phyloP scores from a whole-genome alignment of 306 rosid species.

The Fragaria iinumae region DNA sequence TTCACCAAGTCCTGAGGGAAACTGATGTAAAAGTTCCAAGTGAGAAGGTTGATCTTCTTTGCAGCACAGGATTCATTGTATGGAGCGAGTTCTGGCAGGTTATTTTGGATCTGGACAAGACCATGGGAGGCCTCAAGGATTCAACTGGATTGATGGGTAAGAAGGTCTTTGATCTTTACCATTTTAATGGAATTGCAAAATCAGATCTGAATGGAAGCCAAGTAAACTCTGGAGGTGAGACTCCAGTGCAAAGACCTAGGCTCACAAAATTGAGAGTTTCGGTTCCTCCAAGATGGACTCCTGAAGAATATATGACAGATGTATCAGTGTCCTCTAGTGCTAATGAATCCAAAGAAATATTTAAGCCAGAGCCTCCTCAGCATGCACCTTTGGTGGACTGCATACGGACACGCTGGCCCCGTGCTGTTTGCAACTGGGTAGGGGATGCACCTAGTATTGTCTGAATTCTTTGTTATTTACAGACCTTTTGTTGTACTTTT shows the following conservation, averaged over 20 bases:
- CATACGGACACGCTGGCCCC: conserved; percentile 90
- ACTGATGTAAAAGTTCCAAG: conserved; percentile 60
- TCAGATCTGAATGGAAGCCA: conserved; percentile 86
- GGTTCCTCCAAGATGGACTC: conserved; percentile 98
- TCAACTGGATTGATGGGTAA: conserved; percentile 94
- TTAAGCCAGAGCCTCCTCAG: conserved; percentile 76
- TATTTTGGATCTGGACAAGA: conserved; percentile 80
- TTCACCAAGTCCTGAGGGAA: conserved; percentile 75
- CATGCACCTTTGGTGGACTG: conserved; percentile 98
- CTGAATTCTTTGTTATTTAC: conserved; percentile 30
- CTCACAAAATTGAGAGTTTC: conserved; percentile 85
- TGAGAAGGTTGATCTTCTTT: conserved; percentile 75
- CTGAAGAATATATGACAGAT: conserved; percentile 91
- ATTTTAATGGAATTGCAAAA: conserved; percentile 96
- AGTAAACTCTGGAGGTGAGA: conserved; percentile 55
- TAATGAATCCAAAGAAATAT: conserved; percentile 58
- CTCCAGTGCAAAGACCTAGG: conserved; percentile 83
- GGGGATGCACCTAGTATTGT: conserved; percentile 98
- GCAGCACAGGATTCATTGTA: conserved; percentile 76
- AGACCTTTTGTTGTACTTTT: conserved; percentile 15
- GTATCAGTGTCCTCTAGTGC: conserved; percentile 60
- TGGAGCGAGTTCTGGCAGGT: conserved; percentile 99
- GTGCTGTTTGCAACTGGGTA: conserved; percentile 80
- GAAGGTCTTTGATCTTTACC: conserved; percentile 86
- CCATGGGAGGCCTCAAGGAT: conserved; percentile 90